These are phyloP conservation scores for Pichia cabralensis DNA, from an alignment of 805 yeast species.

Conservation along the genomic window DNA sequence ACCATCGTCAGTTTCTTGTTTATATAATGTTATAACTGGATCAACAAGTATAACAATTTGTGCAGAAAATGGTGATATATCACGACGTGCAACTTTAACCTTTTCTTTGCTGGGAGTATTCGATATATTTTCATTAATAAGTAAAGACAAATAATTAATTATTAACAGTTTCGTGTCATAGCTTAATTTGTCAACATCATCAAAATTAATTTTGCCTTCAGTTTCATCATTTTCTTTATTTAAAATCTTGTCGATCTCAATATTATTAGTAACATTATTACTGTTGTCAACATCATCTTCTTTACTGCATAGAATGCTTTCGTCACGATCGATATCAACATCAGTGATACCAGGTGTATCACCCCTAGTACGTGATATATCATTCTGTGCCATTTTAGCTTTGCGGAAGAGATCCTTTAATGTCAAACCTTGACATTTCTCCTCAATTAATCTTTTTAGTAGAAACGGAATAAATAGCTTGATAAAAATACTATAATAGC, in stretches of 20 bases:
- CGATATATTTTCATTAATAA: slow-evolving; percentile 9
- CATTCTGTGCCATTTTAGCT: too few species aligned
- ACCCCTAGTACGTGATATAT: too few species aligned
- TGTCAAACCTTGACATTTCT: neutral
- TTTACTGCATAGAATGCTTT: too few species aligned
- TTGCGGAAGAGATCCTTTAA: too few species aligned
- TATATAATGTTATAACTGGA: slow-evolving; percentile 15
- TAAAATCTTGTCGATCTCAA: too few species aligned
- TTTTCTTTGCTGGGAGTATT: slow-evolving; percentile 25
- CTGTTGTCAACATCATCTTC: too few species aligned
- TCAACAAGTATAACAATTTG: slow-evolving; percentile 17
- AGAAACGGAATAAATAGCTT: slow-evolving; percentile 29
- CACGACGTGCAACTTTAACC: slow-evolving; percentile 38
- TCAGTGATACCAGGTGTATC: too few species aligned
- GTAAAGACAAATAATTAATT: slow-evolving; percentile 2
- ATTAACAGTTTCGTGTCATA: slow-evolving; percentile 1
- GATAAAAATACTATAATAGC: slow-evolving; percentile 52
- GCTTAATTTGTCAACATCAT: neutral
- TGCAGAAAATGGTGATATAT: slow-evolving; percentile 30
- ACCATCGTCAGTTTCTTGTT: slow-evolving; percentile 18
- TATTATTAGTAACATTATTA: too few species aligned
- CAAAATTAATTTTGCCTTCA: too few species aligned
- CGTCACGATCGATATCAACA: too few species aligned
- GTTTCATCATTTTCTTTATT: too few species aligned
- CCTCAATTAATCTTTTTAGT: slow-evolving; percentile 5